Base-by-base conservation (phyloP, 306 rosid genomes). In the Biancaea sappan region DNA sequence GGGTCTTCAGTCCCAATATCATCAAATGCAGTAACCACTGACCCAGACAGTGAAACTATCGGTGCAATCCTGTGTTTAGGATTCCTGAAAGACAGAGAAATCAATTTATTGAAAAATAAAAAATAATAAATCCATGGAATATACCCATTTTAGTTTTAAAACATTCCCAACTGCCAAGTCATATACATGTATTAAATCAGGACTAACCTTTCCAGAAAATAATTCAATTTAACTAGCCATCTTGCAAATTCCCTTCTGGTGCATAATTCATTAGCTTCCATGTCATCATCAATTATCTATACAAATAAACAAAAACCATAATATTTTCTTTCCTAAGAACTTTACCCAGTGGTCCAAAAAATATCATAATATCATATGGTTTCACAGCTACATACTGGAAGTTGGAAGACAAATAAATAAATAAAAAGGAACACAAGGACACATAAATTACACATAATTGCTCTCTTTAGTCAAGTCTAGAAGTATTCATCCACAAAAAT, bases 161-260 rank as follows among this genome's bases (percentile, higher is more conserved):
- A 41, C 24, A 69, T 57, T 71, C 41, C 34, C 13, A 68, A 71
- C 48, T 47, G 34, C 25, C 40, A 65, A 70, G 24, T 35, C 38
- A 43, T 24, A 25, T 65, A 61, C 59, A 65, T 52, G 32, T 25
- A 75, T 67, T 53, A 64, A 68, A n/a, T 19, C 47, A 62, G 24
- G 62, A 66, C 69, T 80, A 59, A 94, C 98, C 97, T 91, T 84
- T 94, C 98, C 66, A 91, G 68, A 65, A 80, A 74, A 1, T 88
- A 82, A 83, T 84, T 88, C 79, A 84, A 62, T 64, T 53, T 86
- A 88, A 91, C 84, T 40, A 91, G 87, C 98, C 98, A 91, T 86
- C 94, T 88, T 7, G 92, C 94, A 86, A 85, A 94, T 77, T 91
- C 96, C 84, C 98, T 84, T 88, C 97, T 78, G 59, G 96, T 89